Conservation (phyloP, 1,284 basidiomycete species). For the Peniophora sp. region DNA sequence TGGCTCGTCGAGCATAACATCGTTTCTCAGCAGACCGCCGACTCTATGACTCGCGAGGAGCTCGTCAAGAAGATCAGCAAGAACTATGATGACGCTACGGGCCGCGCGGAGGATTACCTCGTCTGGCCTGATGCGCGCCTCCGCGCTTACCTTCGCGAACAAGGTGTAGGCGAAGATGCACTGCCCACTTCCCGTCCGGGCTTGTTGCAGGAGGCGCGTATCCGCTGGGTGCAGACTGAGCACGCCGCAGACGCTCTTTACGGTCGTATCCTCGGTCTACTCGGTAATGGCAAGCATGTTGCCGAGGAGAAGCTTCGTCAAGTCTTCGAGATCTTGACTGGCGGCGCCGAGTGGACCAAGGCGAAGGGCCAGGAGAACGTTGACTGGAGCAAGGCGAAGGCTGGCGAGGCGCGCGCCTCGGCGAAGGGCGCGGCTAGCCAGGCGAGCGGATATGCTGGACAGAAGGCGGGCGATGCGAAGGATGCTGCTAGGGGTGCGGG, state of each 20-base stretch:
- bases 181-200: conserved; percentile 60
- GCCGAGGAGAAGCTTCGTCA: conserved; percentile 61
- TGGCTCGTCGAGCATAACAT: conserved; percentile 78
- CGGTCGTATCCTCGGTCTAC: conserved; percentile 48
- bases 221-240: conserved; percentile 65
- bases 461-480: conserved; percentile 13
- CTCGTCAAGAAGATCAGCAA: conserved; percentile 59
- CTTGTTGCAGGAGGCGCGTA: conserved; percentile 72
- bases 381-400: conserved; percentile 14
- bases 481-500: conserved; percentile 22
- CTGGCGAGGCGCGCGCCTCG: conserved; percentile 25
- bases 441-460: conserved; percentile 17
- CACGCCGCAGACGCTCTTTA: conserved; percentile 49
- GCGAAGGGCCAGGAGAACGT: conserved; percentile 21
- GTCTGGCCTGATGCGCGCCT: conserved; percentile 88
- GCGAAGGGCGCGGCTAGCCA: conserved; percentile 25
- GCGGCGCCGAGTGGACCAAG: too few relatives aligned
- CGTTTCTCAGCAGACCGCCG: conserved; percentile 50
- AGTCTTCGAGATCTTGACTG: conserved; percentile 36
- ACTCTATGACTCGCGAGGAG: conserved; percentile 62
- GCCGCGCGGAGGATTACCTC: conserved; percentile 54
- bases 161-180: conserved; percentile 59
- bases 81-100: conserved; percentile 45
- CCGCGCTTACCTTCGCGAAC: conserved; percentile 73
- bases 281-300: conserved; percentile 55